phyloP scores from a whole-genome alignment of 345 rosid genomes.

The Linum usitatissimum region DNA sequence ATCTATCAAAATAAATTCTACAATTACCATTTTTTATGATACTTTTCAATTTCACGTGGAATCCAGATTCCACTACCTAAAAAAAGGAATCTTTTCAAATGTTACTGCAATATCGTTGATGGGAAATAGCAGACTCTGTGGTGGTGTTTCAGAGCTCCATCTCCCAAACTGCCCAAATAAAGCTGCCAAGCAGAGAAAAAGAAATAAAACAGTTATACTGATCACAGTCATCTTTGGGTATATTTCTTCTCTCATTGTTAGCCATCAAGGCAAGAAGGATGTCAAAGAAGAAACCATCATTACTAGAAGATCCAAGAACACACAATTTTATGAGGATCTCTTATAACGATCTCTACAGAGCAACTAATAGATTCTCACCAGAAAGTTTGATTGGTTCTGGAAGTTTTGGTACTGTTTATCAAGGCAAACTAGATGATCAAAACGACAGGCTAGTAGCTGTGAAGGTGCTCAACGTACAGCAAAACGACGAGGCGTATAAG shows the following conservation, averaged over 20 bases:
- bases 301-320: not conserved
- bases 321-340: not conserved
- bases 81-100: slow-evolving; percentile 1
- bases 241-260: not conserved
- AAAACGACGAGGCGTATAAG: no score
- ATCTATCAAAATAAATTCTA: no score
- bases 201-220: no score
- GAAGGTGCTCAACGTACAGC: no score
- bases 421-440: no score
- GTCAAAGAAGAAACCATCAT: not conserved
- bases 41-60: no score
- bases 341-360: not conserved
- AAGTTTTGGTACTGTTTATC: no score
- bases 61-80: no score
- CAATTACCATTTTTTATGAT: no score
- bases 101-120: not conserved
- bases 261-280: not conserved
- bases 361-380: not conserved
- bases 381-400: no score
- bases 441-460: no score
- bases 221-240: not conserved
- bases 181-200: not conserved
- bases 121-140: slow-evolving; percentile 1
- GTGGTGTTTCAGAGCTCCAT: not conserved
- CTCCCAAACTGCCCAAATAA: not conserved